Percentiles rank a stretch among this genome's conserved stretches.
Conservation (phyloP, 176 grass and related monocot genomes). For the Musa beccarii region DNA sequence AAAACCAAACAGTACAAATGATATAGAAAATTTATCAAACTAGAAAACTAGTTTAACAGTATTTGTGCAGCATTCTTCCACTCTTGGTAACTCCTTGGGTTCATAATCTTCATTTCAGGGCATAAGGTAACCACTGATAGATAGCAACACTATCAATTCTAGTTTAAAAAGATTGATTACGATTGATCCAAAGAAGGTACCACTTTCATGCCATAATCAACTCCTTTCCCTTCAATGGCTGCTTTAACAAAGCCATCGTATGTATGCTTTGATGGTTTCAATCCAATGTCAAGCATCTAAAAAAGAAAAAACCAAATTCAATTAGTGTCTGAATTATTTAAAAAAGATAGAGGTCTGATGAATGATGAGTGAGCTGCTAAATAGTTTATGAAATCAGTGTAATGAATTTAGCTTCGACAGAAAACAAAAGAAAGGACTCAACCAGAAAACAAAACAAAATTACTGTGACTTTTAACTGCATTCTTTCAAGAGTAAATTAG, state of each 20-base stretch:
- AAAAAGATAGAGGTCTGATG: neutral
- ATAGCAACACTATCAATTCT: neutral
- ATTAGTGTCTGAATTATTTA: neutral
- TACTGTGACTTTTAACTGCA: neutral
- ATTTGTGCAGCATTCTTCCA: neutral
- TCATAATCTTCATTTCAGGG: neutral
- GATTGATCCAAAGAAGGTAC: constrained; percentile 26
- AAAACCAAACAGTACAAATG: neutral
- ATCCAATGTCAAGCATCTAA: constrained; percentile 66
- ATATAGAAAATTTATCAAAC: neutral
- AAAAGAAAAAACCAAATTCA: constrained; percentile 20
- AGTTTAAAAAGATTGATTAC: neutral
- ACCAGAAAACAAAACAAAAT: neutral
- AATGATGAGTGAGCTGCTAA: neutral
- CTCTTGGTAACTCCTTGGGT: neutral
- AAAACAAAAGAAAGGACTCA: too few species aligned
- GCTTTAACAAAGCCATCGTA: constrained; percentile 74
- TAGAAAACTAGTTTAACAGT: neutral
- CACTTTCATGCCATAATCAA: constrained; percentile 54
- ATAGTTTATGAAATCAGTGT: neutral
- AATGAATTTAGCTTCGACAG: neutral
- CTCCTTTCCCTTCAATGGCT: constrained; percentile 43
- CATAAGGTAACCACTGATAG: neutral
- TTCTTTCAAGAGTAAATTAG: neutral
- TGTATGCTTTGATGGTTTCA: constrained; percentile 51